Evolutionary conservation across 2,329 filamentous ascomycete species (phyloP).

Genomic region (Beauveria scarabaeidicola): DNA sequence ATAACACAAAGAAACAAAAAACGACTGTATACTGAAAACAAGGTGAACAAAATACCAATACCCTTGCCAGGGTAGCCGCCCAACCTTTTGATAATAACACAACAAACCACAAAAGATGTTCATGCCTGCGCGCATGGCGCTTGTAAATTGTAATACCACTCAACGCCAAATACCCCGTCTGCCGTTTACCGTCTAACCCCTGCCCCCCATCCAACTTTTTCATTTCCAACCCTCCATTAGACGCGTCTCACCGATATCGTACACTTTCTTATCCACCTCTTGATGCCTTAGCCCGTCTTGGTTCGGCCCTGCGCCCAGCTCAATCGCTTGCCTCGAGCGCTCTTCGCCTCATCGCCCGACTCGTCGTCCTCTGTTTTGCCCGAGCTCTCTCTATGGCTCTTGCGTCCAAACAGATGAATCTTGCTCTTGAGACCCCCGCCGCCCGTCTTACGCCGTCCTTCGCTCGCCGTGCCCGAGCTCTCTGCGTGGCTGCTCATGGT

Average conservation of each 20-base stretch:
- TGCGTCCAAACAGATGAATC: constrained; percentile 26
- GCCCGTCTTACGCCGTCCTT: constrained; percentile 20
- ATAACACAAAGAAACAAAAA: background rate
- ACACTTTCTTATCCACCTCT: background rate
- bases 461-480: constrained; percentile 11
- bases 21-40: background rate
- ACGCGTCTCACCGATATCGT: background rate
- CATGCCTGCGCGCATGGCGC: background rate
- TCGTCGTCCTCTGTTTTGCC: constrained; percentile 16
- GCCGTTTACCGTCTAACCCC: background rate
- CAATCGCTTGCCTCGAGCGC: constrained; percentile 12
- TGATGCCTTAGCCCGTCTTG: constrained; percentile 14
- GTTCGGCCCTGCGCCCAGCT: constrained; percentile 15
- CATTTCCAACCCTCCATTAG: background rate
- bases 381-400: constrained; percentile 19
- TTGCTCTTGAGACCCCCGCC: constrained; percentile 27
- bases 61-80: background rate
- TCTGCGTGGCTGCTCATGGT: constrained; percentile 16
- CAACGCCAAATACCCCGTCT: background rate
- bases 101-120: background rate
- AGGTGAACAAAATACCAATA: background rate
- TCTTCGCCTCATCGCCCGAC: constrained; percentile 17
- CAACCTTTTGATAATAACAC: background rate
- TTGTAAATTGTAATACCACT: background rate
- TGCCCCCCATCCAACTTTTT: background rate